Evolutionary conservation across 805 yeast species (phyloP).

Genomic region (Metschnikowia bowlesiae): DNA sequence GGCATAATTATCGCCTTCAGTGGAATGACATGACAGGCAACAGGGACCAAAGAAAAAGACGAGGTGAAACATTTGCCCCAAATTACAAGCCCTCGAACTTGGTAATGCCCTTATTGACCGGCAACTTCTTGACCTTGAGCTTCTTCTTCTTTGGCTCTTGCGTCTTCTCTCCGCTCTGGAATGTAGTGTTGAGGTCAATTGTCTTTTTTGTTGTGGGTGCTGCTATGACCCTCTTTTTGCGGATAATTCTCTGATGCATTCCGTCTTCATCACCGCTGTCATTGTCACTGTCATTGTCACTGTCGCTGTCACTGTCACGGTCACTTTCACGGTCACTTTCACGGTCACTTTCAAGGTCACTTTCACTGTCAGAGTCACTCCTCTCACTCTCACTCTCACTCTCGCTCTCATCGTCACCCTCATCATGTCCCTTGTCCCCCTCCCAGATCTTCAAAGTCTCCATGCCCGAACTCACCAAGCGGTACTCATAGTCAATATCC

Average conservation of each 20-base stretch:
- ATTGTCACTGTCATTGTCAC: background rate
- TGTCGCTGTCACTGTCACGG: background rate
- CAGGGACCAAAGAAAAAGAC: no score
- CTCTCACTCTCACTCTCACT: slow-evolving; percentile 22
- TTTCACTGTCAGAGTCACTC: background rate
- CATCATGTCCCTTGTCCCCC: background rate
- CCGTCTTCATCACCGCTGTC: background rate
- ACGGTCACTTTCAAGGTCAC: slow-evolving; percentile 16
- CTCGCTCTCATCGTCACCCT: slow-evolving; percentile 13
- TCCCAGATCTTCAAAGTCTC: slow-evolving; percentile 74
- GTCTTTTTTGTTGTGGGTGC: background rate
- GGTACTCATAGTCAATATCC: slow-evolving; percentile 77
- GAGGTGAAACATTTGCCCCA: no score
- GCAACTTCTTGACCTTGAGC: slow-evolving; percentile 23
- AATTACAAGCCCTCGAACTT: slow-evolving; percentile 48
- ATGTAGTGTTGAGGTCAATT: background rate
- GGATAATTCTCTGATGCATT: background rate
- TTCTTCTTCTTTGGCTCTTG: slow-evolving; percentile 28
- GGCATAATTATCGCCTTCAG: no score
- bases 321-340: slow-evolving; percentile 5
- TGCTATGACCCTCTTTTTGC: background rate
- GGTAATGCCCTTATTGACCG: slow-evolving; percentile 19
- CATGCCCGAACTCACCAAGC: slow-evolving; percentile 81
- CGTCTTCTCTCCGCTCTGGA: background rate
- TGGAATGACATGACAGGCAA: no score